These are phyloP conservation scores for Hypomontagnella monticulosa DNA, from an alignment of 495 filamentous ascomycete genomes.

Conservation along the genomic window DNA sequence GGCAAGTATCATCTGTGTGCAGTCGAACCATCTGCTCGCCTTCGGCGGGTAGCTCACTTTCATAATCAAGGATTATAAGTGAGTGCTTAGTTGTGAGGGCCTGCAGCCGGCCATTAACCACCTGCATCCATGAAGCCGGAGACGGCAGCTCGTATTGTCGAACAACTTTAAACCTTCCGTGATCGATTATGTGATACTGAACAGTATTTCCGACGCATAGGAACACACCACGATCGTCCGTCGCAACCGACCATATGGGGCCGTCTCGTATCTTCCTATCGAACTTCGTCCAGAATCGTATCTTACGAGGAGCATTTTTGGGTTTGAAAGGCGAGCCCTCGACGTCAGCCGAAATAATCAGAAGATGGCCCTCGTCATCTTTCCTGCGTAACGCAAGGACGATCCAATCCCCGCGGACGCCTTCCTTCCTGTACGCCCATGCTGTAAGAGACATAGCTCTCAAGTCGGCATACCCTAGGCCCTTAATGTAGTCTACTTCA, in stretches of 20 bases:
- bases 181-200: constrained; percentile 59
- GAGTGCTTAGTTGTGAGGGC: constrained; percentile 58
- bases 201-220: constrained; percentile 54
- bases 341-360: constrained; percentile 55
- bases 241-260: constrained; percentile 54
- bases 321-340: constrained; percentile 13
- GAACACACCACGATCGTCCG: constrained; percentile 55
- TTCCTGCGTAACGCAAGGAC: constrained; percentile 55
- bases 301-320: constrained; percentile 27
- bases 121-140: constrained; percentile 52
- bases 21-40: constrained; percentile 39
- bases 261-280: constrained; percentile 50
- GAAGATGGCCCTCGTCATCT: constrained; percentile 50
- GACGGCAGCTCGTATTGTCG: constrained; percentile 54
- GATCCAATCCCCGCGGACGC: constrained; percentile 49
- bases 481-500: constrained; percentile 48
- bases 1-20: constrained; percentile 50
- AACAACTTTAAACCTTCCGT: constrained; percentile 54
- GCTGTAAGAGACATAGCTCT: constrained; percentile 54
- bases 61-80: constrained; percentile 54
- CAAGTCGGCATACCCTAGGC: constrained; percentile 53
- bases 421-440: constrained; percentile 56
- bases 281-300: constrained; percentile 58
- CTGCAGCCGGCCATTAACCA: constrained; percentile 53
- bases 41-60: constrained; percentile 33